A percentile compares a stretch with the other conserved stretches of the same genome.
Conservation (phyloP, 108 stramenopile species). For the Phaeodactylum tricornutum region DNA sequence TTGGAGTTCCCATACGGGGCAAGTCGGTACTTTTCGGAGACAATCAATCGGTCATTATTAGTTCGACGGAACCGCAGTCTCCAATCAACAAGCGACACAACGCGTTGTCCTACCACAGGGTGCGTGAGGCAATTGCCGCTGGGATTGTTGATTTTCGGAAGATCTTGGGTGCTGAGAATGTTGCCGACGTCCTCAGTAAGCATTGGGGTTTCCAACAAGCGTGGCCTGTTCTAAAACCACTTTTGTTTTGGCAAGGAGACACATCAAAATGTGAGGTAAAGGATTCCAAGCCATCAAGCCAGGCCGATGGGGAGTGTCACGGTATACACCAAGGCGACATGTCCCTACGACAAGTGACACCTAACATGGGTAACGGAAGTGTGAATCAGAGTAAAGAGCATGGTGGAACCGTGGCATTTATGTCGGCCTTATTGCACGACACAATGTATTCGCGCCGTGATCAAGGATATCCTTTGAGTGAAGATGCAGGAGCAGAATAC, state of each 20-base stretch:
- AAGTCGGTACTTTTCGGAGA: constrained; percentile 24
- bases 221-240: neutral
- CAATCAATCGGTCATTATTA: constrained; percentile 8
- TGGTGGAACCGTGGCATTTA: neutral
- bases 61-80: neutral
- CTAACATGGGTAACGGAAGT: neutral
- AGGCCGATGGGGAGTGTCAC: neutral
- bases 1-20: constrained; percentile 20
- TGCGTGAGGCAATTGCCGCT: constrained; percentile 12
- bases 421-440: neutral
- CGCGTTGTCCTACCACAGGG: constrained; percentile 10
- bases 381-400: neutral
- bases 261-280: neutral
- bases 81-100: constrained; percentile 11
- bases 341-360: neutral
- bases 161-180: constrained; percentile 5
- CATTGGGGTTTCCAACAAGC: constrained; percentile 1
- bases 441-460: constrained; percentile 5
- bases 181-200: constrained; percentile 13
- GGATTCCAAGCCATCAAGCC: neutral
- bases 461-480: too few species aligned
- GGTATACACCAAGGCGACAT: too few species aligned
- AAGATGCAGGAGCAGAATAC: too few species aligned
- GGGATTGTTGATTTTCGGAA: neutral
- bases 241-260: constrained; percentile 4